Conservation (phyloP, 805 yeast genomes). For the Barnettozyma siamensis region DNA sequence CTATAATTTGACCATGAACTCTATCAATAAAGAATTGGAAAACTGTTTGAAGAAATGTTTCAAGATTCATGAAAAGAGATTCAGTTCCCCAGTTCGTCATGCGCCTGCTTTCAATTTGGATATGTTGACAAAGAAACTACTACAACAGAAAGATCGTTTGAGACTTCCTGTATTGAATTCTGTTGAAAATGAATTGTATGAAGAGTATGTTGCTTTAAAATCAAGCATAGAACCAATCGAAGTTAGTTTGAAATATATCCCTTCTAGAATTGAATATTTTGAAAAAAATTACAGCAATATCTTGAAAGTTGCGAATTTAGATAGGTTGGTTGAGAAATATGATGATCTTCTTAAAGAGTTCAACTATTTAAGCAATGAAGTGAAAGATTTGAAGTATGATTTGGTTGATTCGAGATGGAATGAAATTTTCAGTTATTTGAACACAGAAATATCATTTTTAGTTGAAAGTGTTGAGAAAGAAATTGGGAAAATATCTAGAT, state of each 20-base stretch:
- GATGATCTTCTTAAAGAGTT: constrained; percentile 35
- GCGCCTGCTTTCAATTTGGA: constrained; percentile 33
- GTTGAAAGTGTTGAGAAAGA: constrained; percentile 25
- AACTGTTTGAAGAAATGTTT: constrained; percentile 31
- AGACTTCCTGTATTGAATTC: constrained; percentile 35
- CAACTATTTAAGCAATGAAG: constrained; percentile 35
- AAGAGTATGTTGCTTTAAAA: constrained; percentile 37
- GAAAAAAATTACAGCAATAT: constrained; percentile 21
- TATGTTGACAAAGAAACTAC: constrained; percentile 27
- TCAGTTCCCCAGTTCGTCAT: constrained; percentile 37
- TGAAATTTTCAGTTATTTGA: constrained; percentile 42
- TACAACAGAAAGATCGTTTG: constrained; percentile 26
- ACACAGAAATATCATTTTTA: constrained; percentile 33
- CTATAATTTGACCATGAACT: constrained; percentile 33
- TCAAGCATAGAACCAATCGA: constrained; percentile 43
- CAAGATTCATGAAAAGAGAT: constrained; percentile 32
- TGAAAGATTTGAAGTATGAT: constrained; percentile 37
- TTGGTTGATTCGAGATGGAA: constrained; percentile 52
- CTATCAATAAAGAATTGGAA: constrained; percentile 36
- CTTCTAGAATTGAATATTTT: constrained; percentile 42
- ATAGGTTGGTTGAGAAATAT: constrained; percentile 33
- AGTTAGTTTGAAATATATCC: constrained; percentile 47
- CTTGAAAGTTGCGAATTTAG: constrained; percentile 18
- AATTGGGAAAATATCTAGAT: constrained; percentile 18
- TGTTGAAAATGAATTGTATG: constrained; percentile 35